Evolutionary conservation across 1,284 basidiomycete genomes (phyloP).

Genomic region (Marasmius oreades): DNA sequence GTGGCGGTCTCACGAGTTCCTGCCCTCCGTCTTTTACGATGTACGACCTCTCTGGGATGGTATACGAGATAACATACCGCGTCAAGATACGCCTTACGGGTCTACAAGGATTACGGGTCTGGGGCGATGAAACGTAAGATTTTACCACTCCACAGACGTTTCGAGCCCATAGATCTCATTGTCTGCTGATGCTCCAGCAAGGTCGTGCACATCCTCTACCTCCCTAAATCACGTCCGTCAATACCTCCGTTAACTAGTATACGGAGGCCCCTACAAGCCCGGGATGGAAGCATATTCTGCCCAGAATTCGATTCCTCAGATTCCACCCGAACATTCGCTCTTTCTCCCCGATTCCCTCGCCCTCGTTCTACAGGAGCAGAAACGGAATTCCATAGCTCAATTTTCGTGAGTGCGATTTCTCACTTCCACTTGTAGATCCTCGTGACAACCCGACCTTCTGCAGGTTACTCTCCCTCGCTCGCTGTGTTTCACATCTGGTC

Average conservation of each 20-base stretch:
- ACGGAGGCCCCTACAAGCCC: not conserved
- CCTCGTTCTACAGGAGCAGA: not conserved
- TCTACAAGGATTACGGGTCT: not conserved
- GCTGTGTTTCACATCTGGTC: not conserved
- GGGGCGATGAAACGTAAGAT: not conserved
- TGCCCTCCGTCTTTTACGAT: not conserved
- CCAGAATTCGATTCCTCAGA: conserved; percentile 1
- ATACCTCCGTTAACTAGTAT: not conserved
- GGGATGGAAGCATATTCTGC: not conserved
- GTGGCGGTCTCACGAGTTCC: not conserved
- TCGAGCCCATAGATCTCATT: not conserved
- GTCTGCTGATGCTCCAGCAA: not conserved
- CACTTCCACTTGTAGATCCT: not conserved
- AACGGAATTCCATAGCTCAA: not conserved
- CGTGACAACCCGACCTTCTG: not conserved
- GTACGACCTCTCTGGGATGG: not conserved
- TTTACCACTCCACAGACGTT: not conserved
- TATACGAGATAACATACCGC: not conserved
- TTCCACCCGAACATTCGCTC: not conserved
- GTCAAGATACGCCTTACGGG: not conserved
- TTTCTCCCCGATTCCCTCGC: not conserved
- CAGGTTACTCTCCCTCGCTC: not conserved
- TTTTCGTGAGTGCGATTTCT: not conserved
- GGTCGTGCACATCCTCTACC: not conserved
- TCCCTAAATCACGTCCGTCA: not conserved